Evolutionary conservation across 2,329 filamentous ascomycete species (phyloP).

Genomic region (Nigrospora sphaerica): DNA sequence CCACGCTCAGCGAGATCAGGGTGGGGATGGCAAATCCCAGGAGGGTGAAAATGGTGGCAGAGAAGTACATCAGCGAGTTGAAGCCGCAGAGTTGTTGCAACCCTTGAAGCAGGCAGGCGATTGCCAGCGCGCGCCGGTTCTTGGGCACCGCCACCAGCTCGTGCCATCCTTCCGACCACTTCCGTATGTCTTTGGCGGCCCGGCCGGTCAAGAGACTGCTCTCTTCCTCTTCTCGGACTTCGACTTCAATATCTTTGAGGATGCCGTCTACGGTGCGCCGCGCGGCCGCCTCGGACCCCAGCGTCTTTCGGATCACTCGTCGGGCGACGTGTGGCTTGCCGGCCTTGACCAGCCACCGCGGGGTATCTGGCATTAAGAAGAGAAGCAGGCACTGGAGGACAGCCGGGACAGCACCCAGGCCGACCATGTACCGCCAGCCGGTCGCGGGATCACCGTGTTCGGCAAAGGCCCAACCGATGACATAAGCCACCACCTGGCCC

Average conservation of each 20-base stretch:
- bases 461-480: slow-evolving; percentile 71
- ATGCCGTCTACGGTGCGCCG: slow-evolving; percentile 48
- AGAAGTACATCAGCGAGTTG: slow-evolving; percentile 91
- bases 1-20: slow-evolving; percentile 71
- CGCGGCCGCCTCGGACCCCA: slow-evolving; percentile 32
- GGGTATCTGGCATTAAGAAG: slow-evolving; percentile 75
- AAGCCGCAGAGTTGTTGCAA: slow-evolving; percentile 87
- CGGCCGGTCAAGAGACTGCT: slow-evolving; percentile 32
- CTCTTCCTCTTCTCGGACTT: slow-evolving; percentile 64
- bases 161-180: slow-evolving; percentile 39
- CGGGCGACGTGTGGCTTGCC: slow-evolving; percentile 56
- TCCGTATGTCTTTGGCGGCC: slow-evolving; percentile 17
- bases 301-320: slow-evolving; percentile 54
- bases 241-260: slow-evolving; percentile 63
- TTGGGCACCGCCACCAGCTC: slow-evolving; percentile 51
- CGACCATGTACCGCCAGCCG: slow-evolving; percentile 91
- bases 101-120: slow-evolving; percentile 81
- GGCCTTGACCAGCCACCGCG: slow-evolving; percentile 74
- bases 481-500: slow-evolving; percentile 83
- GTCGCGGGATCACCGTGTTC: slow-evolving; percentile 40
- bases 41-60: slow-evolving; percentile 71
- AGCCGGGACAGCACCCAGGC: slow-evolving; percentile 73
- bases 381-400: slow-evolving; percentile 63
- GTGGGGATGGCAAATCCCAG: slow-evolving; percentile 75
- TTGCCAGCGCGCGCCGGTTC: slow-evolving; percentile 68